phyloP scores from a whole-genome alignment of 345 rosid species.

The Stellera chamaejasme region DNA sequence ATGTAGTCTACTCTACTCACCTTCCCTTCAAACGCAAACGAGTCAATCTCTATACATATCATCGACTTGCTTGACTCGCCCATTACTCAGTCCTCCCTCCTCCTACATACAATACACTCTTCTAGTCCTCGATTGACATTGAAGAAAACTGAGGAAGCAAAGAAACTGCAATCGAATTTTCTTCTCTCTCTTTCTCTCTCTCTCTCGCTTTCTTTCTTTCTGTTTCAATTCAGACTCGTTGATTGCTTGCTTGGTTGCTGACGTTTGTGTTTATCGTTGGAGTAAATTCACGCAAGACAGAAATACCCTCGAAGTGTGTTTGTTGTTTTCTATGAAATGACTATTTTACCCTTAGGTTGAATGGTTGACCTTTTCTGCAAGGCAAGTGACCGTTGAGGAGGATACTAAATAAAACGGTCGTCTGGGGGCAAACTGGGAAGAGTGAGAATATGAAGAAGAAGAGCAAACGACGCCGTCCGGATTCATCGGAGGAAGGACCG shows the following conservation, averaged over 20 bases:
- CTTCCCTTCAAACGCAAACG: constrained; percentile 43
- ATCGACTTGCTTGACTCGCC: constrained; percentile 47
- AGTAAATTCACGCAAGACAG: neutral
- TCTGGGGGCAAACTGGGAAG: constrained; percentile 6
- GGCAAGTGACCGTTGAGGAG: constrained; percentile 28
- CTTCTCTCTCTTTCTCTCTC: neutral
- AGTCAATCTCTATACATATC: constrained; percentile 37
- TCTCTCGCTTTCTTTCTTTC: neutral
- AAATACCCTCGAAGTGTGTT: constrained; percentile 1
- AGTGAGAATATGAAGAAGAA: neutral
- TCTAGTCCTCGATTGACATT: neutral
- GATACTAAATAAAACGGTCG: constrained; percentile 16
- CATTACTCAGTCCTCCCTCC: constrained; percentile 20
- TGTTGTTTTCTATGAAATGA: neutral
- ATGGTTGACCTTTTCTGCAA: constrained; percentile 3
- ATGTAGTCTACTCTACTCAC: constrained; percentile 11
- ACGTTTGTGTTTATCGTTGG: neutral
- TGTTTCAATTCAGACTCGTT: neutral
- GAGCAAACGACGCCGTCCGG: constrained; percentile 17
- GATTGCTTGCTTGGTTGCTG: neutral
- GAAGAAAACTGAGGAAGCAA: constrained; percentile 20
- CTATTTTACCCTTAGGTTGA: constrained; percentile 4
- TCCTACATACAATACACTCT: neutral
- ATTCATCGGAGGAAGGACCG: constrained; percentile 9
- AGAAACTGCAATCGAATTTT: constrained; percentile 17